A percentile compares a stretch with the other conserved stretches of the same genome.
Evolutionary conservation across 2,329 filamentous ascomycete species (phyloP).

Genomic region (Emmonsiellopsis sp.): DNA sequence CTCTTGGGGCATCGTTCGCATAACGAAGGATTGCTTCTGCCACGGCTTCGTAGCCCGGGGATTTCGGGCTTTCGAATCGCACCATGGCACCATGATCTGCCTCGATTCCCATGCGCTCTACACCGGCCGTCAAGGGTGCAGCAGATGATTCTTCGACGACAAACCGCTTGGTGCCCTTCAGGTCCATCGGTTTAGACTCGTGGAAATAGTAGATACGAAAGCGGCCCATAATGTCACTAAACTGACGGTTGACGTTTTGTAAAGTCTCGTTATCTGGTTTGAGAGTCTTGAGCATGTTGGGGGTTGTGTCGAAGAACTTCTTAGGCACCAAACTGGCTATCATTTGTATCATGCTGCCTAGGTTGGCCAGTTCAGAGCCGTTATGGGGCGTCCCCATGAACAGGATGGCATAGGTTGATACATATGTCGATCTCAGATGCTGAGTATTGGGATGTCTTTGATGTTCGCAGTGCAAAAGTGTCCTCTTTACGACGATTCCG

Average conservation of each 20-base stretch:
- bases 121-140: constrained; percentile 58
- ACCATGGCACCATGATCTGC: constrained; percentile 63
- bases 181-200: constrained; percentile 61
- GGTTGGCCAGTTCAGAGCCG: constrained; percentile 58
- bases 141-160: constrained; percentile 64
- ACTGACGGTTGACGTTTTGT: constrained; percentile 63
- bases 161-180: constrained; percentile 53
- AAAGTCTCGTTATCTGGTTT: constrained; percentile 65
- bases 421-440: constrained; percentile 57
- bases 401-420: constrained; percentile 66
- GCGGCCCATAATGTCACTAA: constrained; percentile 59
- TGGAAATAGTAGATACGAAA: constrained; percentile 70
- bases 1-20: constrained; percentile 42
- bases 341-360: constrained; percentile 57
- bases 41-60: constrained; percentile 55
- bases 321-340: constrained; percentile 58
- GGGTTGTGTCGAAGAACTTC: constrained; percentile 57
- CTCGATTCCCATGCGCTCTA: constrained; percentile 65
- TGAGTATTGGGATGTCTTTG: constrained; percentile 47
- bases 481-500: constrained; percentile 61
- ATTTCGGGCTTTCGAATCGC: constrained; percentile 55
- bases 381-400: constrained; percentile 71
- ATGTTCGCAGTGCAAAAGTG: constrained; percentile 58
- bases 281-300: constrained; percentile 59
- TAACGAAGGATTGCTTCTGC: constrained; percentile 40